Conservation (phyloP, 495 filamentous ascomycete genomes). For the Xylaria longipes region DNA sequence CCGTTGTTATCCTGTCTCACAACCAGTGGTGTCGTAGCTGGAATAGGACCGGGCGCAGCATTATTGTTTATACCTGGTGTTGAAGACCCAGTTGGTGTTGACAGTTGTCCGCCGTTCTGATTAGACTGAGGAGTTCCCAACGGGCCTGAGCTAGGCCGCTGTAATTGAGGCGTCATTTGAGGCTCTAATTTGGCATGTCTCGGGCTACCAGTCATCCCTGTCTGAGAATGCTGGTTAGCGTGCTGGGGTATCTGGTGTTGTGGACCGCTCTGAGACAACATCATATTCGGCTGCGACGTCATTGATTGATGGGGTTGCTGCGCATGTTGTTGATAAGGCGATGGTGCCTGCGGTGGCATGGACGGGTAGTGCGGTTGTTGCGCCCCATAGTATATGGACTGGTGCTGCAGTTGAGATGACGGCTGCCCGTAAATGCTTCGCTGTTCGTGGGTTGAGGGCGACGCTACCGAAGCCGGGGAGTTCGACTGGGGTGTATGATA, state of each 20-base stretch:
- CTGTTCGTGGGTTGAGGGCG: slow-evolving; percentile 86
- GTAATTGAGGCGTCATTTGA: slow-evolving; percentile 62
- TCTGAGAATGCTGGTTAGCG: slow-evolving; percentile 52
- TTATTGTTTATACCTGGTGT: slow-evolving; percentile 73
- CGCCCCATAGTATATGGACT: slow-evolving; percentile 71
- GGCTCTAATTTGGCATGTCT: slow-evolving; percentile 65
- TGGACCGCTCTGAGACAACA: slow-evolving; percentile 62
- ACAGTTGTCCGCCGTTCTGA: slow-evolving; percentile 60
- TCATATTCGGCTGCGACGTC: slow-evolving; percentile 60
- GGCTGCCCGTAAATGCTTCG: slow-evolving; percentile 84
- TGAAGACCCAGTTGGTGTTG: slow-evolving; percentile 53
- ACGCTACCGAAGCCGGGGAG: slow-evolving; percentile 94
- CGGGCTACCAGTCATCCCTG: slow-evolving; percentile 67
- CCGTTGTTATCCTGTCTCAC: slow-evolving; percentile 96
- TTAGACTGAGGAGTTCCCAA: slow-evolving; percentile 51
- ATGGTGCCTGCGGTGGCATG: slow-evolving; percentile 68
- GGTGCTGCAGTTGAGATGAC: slow-evolving; percentile 76
- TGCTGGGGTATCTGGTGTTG: slow-evolving; percentile 59
- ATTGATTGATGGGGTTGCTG: slow-evolving; percentile 71
- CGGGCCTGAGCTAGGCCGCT: slow-evolving; percentile 63
- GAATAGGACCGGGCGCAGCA: slow-evolving; percentile 96
- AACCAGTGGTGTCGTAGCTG: slow-evolving; percentile 94
- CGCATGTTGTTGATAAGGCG: slow-evolving; percentile 78
- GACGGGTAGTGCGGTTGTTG: slow-evolving; percentile 70
- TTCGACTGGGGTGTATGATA: slow-evolving; percentile 97